These are phyloP conservation scores for Amborella trichopoda DNA, from an alignment of 164 flowering plant genomes.

Conservation along the genomic window DNA sequence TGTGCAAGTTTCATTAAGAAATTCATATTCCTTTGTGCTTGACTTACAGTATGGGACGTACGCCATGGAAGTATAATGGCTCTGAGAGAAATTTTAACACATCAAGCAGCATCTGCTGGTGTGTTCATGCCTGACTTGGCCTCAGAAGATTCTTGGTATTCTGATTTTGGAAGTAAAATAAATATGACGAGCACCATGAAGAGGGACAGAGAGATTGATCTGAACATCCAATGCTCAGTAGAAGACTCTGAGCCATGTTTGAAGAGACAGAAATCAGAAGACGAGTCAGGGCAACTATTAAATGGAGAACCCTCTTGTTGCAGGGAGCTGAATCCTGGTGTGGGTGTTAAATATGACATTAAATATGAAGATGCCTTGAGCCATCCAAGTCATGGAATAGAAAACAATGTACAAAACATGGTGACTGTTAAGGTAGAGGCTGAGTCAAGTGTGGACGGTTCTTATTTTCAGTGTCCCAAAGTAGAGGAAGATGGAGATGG, in stretches of 20 bases:
- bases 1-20: no score
- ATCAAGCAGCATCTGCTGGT: conserved; percentile 88
- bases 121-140: conserved; percentile 41
- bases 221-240: conserved; percentile 41
- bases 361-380: conserved; percentile 28
- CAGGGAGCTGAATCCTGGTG: conserved; percentile 11
- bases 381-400: conserved; percentile 12
- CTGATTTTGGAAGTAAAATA: conserved; percentile 18
- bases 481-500: conserved; percentile 8
- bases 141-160: conserved; percentile 15
- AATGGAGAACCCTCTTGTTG: conserved; percentile 10
- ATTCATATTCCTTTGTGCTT: no score
- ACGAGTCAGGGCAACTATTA: conserved; percentile 7
- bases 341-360: no score
- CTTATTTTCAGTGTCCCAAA: conserved; percentile 12
- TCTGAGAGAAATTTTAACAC: conserved; percentile 80
- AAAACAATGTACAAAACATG: conserved; percentile 20
- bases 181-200: conserved; percentile 12
- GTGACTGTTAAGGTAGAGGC: conserved; percentile 37
- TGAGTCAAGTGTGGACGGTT: conserved; percentile 17
- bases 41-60: conserved; percentile 84
- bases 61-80: conserved; percentile 99
- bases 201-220: conserved; percentile 63
- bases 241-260: conserved; percentile 41
- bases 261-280: conserved; percentile 52